phyloP scores from a whole-genome alignment of 2,329 filamentous ascomycete species.

The Oidium heveae region DNA sequence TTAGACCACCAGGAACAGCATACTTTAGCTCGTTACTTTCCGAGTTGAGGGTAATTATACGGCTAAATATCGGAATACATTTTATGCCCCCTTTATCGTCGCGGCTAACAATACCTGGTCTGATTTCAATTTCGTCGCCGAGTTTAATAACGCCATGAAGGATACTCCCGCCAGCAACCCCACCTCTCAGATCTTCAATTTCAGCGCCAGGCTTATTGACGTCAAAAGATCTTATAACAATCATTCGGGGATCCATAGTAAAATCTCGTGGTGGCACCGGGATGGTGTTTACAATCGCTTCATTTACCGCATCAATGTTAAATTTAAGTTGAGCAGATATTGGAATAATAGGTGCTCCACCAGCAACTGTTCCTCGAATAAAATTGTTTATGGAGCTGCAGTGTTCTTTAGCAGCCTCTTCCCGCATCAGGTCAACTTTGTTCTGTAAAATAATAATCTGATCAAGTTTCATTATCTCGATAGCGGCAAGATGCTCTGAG shows the following conservation, averaged over 20 bases:
- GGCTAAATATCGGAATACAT: slow-evolving; percentile 91
- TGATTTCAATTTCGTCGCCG: slow-evolving; percentile 93
- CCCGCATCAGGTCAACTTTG: slow-evolving; percentile 96
- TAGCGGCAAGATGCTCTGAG: slow-evolving; percentile 92
- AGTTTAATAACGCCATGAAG: slow-evolving; percentile 91
- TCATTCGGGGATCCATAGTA: slow-evolving; percentile 83
- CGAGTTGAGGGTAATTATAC: slow-evolving; percentile 84
- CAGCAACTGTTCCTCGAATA: slow-evolving; percentile 88
- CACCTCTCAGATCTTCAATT: slow-evolving; percentile 94
- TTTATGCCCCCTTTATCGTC: slow-evolving; percentile 83
- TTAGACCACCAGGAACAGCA: slow-evolving; percentile 87
- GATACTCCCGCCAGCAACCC: slow-evolving; percentile 93
- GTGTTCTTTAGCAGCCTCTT: slow-evolving; percentile 80
- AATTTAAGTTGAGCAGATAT: slow-evolving; percentile 97
- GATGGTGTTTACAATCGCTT: slow-evolving; percentile 85
- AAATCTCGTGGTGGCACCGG: slow-evolving; percentile 83
- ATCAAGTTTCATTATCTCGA: slow-evolving; percentile 99
- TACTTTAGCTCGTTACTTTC: slow-evolving; percentile 98
- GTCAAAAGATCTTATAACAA: slow-evolving; percentile 96
- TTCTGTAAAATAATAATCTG: slow-evolving; percentile 99
- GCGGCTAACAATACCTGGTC: slow-evolving; percentile 92
- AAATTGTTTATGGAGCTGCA: slow-evolving; percentile 97
- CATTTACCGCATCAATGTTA: slow-evolving; percentile 97
- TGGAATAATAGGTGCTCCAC: slow-evolving; percentile 83
- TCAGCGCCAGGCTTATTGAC: slow-evolving; percentile 99